A percentile compares a stretch with the other conserved stretches of the same genome.
Conservation (phyloP, 345 rosid genomes). For the Gossypium sturtianum region DNA sequence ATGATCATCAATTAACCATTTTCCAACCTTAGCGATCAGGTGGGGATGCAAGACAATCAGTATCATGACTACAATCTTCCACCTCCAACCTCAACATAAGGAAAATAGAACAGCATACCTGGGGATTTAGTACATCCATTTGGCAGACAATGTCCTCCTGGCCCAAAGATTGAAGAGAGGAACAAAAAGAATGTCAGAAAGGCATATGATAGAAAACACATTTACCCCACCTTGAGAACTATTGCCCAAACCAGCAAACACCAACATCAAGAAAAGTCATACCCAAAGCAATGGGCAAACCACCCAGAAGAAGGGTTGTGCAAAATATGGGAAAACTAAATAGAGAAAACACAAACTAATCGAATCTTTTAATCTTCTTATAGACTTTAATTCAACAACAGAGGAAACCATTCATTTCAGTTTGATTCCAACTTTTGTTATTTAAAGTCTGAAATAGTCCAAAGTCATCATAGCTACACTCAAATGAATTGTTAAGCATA, state of each 20-base stretch:
- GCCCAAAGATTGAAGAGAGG: constrained; percentile 3
- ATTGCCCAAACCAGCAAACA: neutral
- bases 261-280: neutral
- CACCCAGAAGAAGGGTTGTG: neutral
- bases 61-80: neutral
- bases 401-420: neutral
- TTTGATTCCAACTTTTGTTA: neutral
- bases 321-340: neutral
- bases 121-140: constrained; percentile 79
- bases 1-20: neutral
- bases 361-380: neutral
- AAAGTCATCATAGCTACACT: neutral
- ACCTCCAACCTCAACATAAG: neutral
- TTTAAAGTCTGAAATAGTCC: neutral
- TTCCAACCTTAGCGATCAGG: neutral
- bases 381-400: neutral
- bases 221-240: neutral
- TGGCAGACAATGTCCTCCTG: constrained; percentile 66
- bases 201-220: neutral
- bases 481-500: neutral
- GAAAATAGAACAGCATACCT: constrained; percentile 43
- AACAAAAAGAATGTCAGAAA: neutral
- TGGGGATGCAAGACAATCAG: neutral
- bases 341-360: neutral
- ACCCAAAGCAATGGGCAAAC: neutral